Evolutionary conservation across 768 basidiomycete genomes (phyloP).

Genomic region (Lyophyllum decastes): DNA sequence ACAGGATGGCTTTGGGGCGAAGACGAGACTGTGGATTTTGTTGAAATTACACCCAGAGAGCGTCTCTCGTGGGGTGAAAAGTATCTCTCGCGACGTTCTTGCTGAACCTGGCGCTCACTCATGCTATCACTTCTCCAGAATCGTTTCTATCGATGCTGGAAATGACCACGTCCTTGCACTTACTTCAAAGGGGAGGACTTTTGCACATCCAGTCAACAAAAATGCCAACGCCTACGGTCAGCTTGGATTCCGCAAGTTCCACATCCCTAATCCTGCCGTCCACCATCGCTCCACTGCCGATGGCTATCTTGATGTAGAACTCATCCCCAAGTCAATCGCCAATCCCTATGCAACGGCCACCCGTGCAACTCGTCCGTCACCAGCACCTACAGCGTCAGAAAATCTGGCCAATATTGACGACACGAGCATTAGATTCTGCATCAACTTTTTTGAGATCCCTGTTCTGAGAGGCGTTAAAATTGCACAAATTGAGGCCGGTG

Average conservation of each 20-base stretch:
- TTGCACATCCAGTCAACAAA: constrained; percentile 73
- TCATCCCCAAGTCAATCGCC: constrained; percentile 54
- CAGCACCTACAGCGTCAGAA: constrained; percentile 28
- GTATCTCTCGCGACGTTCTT: constrained; percentile 33
- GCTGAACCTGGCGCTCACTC: not conserved
- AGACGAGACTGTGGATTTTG: constrained; percentile 52
- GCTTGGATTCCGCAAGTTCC: constrained; percentile 73
- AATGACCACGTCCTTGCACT: constrained; percentile 70
- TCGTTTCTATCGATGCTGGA: constrained; percentile 75
- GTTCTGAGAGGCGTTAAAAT: constrained; percentile 63
- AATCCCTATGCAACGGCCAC: constrained; percentile 53
- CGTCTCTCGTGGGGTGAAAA: constrained; percentile 65
- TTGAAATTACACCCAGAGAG: constrained; percentile 60
- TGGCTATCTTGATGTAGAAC: constrained; percentile 48
- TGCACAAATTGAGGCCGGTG: constrained; percentile 72
- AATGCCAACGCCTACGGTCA: constrained; percentile 82
- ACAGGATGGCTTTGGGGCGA: constrained; percentile 61
- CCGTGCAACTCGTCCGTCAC: constrained; percentile 35
- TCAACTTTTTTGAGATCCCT: constrained; percentile 75
- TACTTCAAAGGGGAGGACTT: constrained; percentile 74
- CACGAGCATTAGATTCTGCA: constrained; percentile 62
- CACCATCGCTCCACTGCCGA: constrained; percentile 21
- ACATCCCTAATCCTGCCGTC: constrained; percentile 42
- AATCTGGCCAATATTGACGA: constrained; percentile 35
- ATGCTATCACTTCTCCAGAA: constrained; percentile 38